phyloP scores from a whole-genome alignment of 768 basidiomycete species.

The Leccinum ochraceum region DNA sequence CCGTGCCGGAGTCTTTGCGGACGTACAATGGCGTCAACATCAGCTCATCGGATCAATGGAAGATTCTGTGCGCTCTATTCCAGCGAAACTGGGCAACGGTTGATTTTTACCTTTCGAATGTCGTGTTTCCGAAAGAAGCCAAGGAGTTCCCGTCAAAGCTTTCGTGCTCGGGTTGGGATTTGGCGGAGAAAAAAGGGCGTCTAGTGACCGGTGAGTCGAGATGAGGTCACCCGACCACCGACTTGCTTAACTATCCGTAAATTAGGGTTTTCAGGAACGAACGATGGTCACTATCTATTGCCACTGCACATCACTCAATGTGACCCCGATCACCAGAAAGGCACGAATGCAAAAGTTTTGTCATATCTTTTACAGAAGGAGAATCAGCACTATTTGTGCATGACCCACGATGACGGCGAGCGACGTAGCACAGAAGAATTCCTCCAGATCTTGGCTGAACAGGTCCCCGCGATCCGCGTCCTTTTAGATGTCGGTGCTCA shows the following conservation, averaged over 20 bases:
- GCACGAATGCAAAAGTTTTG: slow-evolving; percentile 41
- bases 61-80: slow-evolving; percentile 37
- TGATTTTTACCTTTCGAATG: slow-evolving; percentile 46
- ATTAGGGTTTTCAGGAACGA: slow-evolving; percentile 52
- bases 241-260: too few relatives aligned
- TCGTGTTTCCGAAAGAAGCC: slow-evolving; percentile 53
- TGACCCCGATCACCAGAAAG: slow-evolving; percentile 31
- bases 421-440: slow-evolving; percentile 23
- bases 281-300: slow-evolving; percentile 42
- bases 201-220: slow-evolving; percentile 12
- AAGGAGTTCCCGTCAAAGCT: slow-evolving; percentile 50
- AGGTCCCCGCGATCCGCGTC: slow-evolving; percentile 41
- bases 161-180: slow-evolving; percentile 54
- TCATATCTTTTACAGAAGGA: slow-evolving; percentile 30
- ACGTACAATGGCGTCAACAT: slow-evolving; percentile 44
- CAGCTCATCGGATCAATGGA: slow-evolving; percentile 38
- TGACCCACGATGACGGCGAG: slow-evolving; percentile 13
- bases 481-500: slow-evolving; percentile 58
- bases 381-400: slow-evolving; percentile 38
- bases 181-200: slow-evolving; percentile 39
- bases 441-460: slow-evolving; percentile 32
- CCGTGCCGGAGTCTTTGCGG: slow-evolving; percentile 33
- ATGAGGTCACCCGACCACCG: too few relatives aligned
- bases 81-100: slow-evolving; percentile 38
- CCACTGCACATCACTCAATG: slow-evolving; percentile 19